These are phyloP conservation scores for Dactylis glomerata DNA, from an alignment of 176 grass and related monocot species.

Conservation along the genomic window DNA sequence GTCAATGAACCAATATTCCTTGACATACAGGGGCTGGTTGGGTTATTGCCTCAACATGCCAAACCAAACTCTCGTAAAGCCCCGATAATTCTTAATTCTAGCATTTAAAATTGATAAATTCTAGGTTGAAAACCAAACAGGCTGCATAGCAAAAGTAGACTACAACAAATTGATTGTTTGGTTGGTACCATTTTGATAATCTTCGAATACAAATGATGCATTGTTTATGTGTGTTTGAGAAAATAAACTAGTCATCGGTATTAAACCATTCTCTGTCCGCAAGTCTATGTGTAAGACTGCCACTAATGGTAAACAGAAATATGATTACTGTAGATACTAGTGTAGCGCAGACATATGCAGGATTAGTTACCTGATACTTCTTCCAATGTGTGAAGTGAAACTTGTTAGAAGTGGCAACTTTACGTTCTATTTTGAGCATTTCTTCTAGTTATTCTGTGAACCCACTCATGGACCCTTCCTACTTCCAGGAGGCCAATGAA, in stretches of 20 bases:
- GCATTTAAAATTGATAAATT: not conserved
- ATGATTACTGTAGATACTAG: not conserved
- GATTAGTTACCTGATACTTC: constrained; percentile 16
- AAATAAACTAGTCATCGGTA: not conserved
- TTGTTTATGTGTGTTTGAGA: not conserved
- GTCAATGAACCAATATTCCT: constrained; percentile 26
- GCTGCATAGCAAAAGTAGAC: not conserved
- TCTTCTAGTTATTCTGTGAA: constrained; percentile 58
- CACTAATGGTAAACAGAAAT: not conserved
- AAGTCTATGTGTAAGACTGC: not conserved
- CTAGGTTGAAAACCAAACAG: not conserved
- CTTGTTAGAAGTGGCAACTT: constrained; percentile 22
- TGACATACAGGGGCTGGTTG: constrained; percentile 11
- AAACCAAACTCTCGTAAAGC: constrained; percentile 17
- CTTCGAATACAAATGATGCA: not conserved
- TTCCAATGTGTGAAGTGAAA: constrained; percentile 35
- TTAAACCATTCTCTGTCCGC: not conserved
- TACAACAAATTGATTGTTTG: not conserved
- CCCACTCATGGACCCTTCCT: constrained; percentile 50
- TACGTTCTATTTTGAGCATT: constrained; percentile 28
- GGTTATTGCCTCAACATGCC: not conserved
- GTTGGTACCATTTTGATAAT: not conserved
- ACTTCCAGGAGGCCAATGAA: constrained; percentile 46
- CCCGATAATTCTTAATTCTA: not conserved
- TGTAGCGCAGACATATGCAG: not conserved